phyloP scores from a whole-genome alignment of 768 basidiomycete genomes.

The Hemileccinum rubropunctum region DNA sequence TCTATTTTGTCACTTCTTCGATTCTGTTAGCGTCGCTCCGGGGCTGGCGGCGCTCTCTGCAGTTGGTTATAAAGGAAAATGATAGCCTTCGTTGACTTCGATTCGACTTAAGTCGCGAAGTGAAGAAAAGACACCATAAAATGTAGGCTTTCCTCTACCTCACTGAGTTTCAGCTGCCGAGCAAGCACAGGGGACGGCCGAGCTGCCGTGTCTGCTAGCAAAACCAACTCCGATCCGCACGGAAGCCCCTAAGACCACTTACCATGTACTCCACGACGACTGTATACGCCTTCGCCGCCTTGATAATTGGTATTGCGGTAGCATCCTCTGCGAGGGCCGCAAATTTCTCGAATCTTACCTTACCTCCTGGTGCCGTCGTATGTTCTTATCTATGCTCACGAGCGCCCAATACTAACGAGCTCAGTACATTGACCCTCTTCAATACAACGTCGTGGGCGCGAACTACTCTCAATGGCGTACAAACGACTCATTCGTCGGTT shows the following conservation, averaged over 20 bases:
- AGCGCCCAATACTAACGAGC: background rate
- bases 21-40: too few species aligned
- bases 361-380: constrained; percentile 26
- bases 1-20: too few species aligned
- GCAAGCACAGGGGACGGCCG: background rate
- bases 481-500: constrained; percentile 40
- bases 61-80: too few species aligned
- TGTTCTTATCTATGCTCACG: background rate
- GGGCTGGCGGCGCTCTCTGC: too few species aligned
- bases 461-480: constrained; percentile 38
- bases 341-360: background rate
- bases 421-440: constrained; percentile 50
- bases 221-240: background rate
- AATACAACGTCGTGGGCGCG: constrained; percentile 51
- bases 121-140: too few species aligned
- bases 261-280: background rate
- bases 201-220: background rate
- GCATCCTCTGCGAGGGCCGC: background rate
- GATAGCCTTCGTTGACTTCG: too few species aligned
- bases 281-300: background rate
- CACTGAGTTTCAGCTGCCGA: background rate
- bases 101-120: too few species aligned
- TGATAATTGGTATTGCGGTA: constrained; percentile 6
- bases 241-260: background rate
- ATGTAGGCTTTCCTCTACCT: too few species aligned